Percentiles rank a stretch among this genome's conserved stretches.
Conservation (phyloP, 192 early-diverging fungal species). For the Coemansia sp. region DNA sequence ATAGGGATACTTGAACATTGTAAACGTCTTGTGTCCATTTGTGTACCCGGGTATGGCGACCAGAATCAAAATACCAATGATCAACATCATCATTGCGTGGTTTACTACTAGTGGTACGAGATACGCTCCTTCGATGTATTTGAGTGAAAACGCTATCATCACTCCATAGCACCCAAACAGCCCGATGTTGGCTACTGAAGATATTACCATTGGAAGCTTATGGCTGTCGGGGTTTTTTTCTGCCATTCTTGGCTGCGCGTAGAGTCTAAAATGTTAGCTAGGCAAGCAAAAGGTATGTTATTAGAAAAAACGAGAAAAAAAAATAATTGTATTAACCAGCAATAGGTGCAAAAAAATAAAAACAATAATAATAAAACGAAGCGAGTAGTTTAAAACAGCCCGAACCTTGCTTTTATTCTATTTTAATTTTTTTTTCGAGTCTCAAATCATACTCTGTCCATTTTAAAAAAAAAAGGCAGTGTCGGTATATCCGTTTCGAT, state of each 20-base stretch:
- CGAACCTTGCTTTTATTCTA: too few relatives aligned
- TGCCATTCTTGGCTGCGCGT: too few relatives aligned
- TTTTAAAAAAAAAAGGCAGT: not conserved
- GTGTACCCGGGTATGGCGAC: not conserved
- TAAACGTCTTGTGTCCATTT: not conserved
- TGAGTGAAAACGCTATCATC: not conserved
- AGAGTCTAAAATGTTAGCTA: too few relatives aligned
- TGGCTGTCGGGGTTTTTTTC: not conserved
- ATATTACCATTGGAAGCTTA: not conserved
- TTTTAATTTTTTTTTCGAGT: too few relatives aligned
- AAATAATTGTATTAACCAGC: too few relatives aligned
- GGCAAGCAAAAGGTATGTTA: too few relatives aligned
- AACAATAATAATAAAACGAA: too few relatives aligned
- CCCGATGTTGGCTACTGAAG: not conserved
- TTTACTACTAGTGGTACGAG: not conserved
- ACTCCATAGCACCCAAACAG: not conserved
- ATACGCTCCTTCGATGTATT: not conserved
- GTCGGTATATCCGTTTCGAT: too few relatives aligned
- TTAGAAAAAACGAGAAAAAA: too few relatives aligned
- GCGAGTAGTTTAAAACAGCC: too few relatives aligned
- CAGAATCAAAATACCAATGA: not conserved
- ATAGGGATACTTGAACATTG: not conserved
- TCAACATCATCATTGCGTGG: not conserved
- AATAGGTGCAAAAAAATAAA: too few relatives aligned
- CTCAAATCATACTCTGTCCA: too few relatives aligned